Conservation (phyloP, 169 alveolate species). For the Cyclospora cayetanensis region DNA sequence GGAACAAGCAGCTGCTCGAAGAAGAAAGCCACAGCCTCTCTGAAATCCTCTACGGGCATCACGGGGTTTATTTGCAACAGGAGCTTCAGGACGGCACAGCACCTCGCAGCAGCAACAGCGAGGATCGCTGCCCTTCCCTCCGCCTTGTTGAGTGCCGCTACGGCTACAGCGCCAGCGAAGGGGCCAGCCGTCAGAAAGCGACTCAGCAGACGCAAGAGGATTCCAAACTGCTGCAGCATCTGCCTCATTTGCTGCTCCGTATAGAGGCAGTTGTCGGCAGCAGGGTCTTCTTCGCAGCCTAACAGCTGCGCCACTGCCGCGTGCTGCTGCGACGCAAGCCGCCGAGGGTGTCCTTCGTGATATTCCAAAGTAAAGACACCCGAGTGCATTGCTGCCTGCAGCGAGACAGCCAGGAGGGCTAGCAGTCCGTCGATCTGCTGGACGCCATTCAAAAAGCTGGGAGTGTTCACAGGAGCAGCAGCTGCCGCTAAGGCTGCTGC, state of each 20-base stretch:
- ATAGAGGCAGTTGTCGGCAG: neutral
- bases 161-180: constrained; percentile 43
- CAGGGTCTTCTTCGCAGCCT: constrained; percentile 14
- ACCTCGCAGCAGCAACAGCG: constrained; percentile 45
- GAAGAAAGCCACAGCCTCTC: neutral
- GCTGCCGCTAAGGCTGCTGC: constrained; percentile 19
- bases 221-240: constrained; percentile 1
- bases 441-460: neutral
- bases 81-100: constrained; percentile 49
- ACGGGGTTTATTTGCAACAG: constrained; percentile 14
- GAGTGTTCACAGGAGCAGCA: neutral
- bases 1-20: constrained; percentile 33
- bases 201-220: constrained; percentile 29
- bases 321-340: constrained; percentile 20
- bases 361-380: neutral
- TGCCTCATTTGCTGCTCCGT: constrained; percentile 46
- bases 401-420: constrained; percentile 49
- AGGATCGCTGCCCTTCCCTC: constrained; percentile 19
- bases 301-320: constrained; percentile 14
- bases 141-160: constrained; percentile 40
- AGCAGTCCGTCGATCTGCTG: constrained; percentile 18
- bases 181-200: constrained; percentile 35
- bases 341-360: constrained; percentile 20
- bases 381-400: constrained; percentile 25
- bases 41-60: neutral